Conservation (phyloP, 805 yeast genomes). For the Sugiyamaella mastotermitis region DNA sequence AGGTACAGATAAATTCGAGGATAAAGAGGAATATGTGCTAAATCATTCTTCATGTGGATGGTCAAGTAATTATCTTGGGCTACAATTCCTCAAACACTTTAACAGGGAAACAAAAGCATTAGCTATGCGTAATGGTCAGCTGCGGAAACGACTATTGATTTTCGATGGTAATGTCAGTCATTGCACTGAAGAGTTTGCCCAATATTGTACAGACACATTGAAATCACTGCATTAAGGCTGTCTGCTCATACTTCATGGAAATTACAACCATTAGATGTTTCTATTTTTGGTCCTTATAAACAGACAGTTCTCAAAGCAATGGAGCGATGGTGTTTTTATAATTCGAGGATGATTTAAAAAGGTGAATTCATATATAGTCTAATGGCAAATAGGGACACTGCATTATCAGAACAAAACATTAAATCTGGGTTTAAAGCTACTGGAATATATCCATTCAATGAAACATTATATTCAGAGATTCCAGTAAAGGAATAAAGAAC, state of each 20-base stretch:
- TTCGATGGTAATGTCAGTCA: slow-evolving; percentile 1
- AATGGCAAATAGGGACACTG: background rate
- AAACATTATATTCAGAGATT: too few species aligned
- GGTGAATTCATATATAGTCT: background rate
- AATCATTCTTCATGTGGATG: background rate
- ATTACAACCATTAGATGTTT: background rate
- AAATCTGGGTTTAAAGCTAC: slow-evolving; percentile 1
- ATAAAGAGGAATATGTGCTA: background rate
- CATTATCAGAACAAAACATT: background rate
- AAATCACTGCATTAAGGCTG: background rate
- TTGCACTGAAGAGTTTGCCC: background rate
- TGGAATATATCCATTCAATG: background rate
- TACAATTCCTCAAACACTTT: background rate
- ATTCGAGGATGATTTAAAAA: background rate
- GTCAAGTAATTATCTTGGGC: background rate
- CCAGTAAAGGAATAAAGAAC: too few species aligned
- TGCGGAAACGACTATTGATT: background rate
- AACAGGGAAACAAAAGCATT: background rate
- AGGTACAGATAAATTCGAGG: background rate
- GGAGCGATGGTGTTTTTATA: background rate
- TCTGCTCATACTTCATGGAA: background rate
- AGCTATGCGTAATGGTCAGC: background rate
- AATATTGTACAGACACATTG: background rate
- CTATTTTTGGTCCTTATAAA: background rate
- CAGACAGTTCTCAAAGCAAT: background rate